Evolutionary conservation across 192 early-diverging fungal genomes (phyloP).

Genomic region (Funneliformis mosseae): DNA sequence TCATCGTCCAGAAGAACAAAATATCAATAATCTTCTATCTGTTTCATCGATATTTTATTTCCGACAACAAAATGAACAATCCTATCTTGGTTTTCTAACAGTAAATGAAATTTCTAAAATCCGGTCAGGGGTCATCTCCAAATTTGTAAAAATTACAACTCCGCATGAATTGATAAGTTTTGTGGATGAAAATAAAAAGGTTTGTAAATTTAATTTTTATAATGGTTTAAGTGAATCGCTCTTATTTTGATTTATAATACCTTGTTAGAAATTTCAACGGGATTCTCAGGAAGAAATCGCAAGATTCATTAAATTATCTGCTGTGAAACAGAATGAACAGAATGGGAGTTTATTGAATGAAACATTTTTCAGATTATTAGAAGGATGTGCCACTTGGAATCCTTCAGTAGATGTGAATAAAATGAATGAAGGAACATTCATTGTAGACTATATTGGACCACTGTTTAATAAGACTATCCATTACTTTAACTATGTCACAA

Average conservation of each 20-base stretch:
- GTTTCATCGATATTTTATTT: slow-evolving; percentile 21
- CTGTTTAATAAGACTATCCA: slow-evolving; percentile 25
- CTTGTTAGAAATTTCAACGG: slow-evolving; percentile 7
- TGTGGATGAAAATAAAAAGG: slow-evolving; percentile 25
- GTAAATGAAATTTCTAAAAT: slow-evolving; percentile 17
- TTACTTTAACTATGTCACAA: slow-evolving; percentile 20
- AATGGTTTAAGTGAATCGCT: background rate
- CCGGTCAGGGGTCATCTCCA: background rate
- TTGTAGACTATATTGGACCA: slow-evolving; percentile 1
- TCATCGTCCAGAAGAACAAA: background rate
- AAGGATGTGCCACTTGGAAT: slow-evolving; percentile 3
- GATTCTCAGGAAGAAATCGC: slow-evolving; percentile 12
- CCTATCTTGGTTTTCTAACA: slow-evolving; percentile 4
- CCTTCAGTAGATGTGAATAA: background rate
- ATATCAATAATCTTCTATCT: background rate
- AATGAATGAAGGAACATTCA: slow-evolving; percentile 9
- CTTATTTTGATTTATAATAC: too few relatives aligned
- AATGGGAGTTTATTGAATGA: background rate
- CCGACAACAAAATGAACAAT: background rate
- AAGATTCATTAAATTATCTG: slow-evolving; percentile 4
- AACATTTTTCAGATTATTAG: slow-evolving; percentile 17
- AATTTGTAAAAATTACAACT: background rate
- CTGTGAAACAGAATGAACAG: background rate
- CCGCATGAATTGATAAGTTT: background rate
- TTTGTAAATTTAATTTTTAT: background rate